Conservation (phyloP, 2,329 filamentous ascomycete species). For the Penicillium nordicum region DNA sequence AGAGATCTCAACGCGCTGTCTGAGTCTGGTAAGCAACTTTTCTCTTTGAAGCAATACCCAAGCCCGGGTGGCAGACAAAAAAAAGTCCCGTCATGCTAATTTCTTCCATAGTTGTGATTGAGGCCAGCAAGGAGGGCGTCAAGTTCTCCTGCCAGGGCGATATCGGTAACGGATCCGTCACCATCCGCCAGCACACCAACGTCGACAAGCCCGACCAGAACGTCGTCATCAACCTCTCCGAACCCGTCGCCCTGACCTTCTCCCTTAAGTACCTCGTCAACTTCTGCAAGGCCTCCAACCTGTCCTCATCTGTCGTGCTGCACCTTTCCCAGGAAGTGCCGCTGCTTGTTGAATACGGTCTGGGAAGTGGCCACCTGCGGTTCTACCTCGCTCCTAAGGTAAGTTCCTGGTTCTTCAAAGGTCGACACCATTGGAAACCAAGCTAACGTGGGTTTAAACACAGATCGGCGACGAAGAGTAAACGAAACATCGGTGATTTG, state of each 20-base stretch:
- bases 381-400: slow-evolving; percentile 99
- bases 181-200: slow-evolving; percentile 80
- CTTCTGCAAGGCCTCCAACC: slow-evolving; percentile 94
- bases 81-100: slow-evolving; percentile 11
- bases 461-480: slow-evolving; percentile 63
- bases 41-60: not conserved
- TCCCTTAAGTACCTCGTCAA: slow-evolving; percentile 99
- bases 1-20: slow-evolving; percentile 87
- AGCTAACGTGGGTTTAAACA: not conserved
- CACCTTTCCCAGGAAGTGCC: slow-evolving; percentile 96
- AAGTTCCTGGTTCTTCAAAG: slow-evolving; percentile 30
- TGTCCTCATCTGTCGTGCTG: slow-evolving; percentile 80
- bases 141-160: slow-evolving; percentile 92
- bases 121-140: slow-evolving; percentile 94
- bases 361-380: slow-evolving; percentile 82
- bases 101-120: slow-evolving; percentile 72
- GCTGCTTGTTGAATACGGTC: slow-evolving; percentile 85
- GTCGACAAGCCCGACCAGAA: slow-evolving; percentile 84
- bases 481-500: slow-evolving; percentile 11
- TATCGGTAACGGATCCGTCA: slow-evolving; percentile 92
- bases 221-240: slow-evolving; percentile 83
- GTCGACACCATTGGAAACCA: not conserved
- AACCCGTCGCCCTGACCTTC: slow-evolving; percentile 92
- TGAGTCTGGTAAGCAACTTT: slow-evolving; percentile 72
- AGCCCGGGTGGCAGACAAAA: not conserved